Evolutionary conservation across 768 basidiomycete species (phyloP), one percentile per base, ranked within the genome.

Genomic region (Nidularia pulvinata): DNA sequence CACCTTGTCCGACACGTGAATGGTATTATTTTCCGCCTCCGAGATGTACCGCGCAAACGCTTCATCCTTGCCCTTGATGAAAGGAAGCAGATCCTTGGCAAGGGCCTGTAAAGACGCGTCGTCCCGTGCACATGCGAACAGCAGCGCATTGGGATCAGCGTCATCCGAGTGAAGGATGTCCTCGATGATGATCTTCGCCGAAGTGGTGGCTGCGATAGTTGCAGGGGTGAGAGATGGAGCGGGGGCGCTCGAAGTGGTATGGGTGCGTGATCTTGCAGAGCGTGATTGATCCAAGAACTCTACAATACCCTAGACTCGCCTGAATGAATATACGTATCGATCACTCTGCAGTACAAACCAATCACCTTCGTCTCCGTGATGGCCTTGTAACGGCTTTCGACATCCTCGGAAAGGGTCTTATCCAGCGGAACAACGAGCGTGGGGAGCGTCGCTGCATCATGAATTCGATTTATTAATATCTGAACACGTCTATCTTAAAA

Each of bases 251-350:
- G 89, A 89, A 2, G 84, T 88, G 4, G 90, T 86, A 59, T 85
- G 80, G 4, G 88, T 86, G 44, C 75, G 81, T 7, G 89, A 90
- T 52, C 77, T 69, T 11, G 81, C 68, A 1, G 85, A 90, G 46
- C 93, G 84, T 11, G 92, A 91, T 65, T 86, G 87, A 72, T 94
- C 93, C 45, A 95, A 75, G 65, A 94, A 91, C 53, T 88, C 84
- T 49, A 89, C 77, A 57, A 93, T 88, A 32, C 79, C 37, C 37
- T 14, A 11, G 10, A 49, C 32, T n/a, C n/a, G n/a, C n/a, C n/a
- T n/a, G 33, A 34, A 25, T 30, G 13, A 22, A 13, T 49, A 32
- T 34, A 14, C 10, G 13, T 9, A 10, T 10, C 10, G n/a, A n/a
- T n/a, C n/a, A n/a, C n/a, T n/a, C n/a, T n/a, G n/a, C n/a, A n/a